A percentile compares a stretch with the other conserved stretches of the same genome.
phyloP scores from a whole-genome alignment of 495 filamentous ascomycete genomes.

The Symbiotaphrina buchneri region DNA sequence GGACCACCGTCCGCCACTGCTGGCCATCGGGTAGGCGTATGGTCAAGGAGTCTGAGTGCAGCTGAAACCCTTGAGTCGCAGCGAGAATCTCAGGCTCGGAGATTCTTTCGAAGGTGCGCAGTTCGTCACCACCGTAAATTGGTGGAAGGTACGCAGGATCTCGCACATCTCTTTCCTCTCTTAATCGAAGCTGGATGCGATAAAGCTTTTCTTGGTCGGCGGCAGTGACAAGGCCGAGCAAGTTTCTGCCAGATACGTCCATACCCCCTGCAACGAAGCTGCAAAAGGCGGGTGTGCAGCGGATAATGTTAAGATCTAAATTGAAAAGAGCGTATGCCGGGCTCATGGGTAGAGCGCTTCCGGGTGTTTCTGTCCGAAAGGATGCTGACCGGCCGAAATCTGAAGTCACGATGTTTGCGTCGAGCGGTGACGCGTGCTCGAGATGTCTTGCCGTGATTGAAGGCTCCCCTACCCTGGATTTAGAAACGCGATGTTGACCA shows the following conservation, averaged over 20 bases:
- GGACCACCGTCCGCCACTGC: constrained; percentile 9
- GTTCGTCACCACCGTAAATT: constrained; percentile 11
- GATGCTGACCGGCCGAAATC: background rate
- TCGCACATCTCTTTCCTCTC: constrained; percentile 13
- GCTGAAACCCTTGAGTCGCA: constrained; percentile 20
- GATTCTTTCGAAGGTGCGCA: constrained; percentile 10
- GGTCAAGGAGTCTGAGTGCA: constrained; percentile 11
- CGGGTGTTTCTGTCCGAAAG: background rate
- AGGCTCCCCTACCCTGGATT: constrained; percentile 1
- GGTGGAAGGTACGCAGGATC: constrained; percentile 19
- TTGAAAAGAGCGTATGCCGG: constrained; percentile 11
- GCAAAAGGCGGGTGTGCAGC: constrained; percentile 13
- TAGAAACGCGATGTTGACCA: constrained; percentile 1
- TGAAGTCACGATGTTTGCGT: constrained; percentile 1
- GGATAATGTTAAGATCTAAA: constrained; percentile 15
- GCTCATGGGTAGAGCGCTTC: constrained; percentile 1
- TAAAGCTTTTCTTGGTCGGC: constrained; percentile 8
- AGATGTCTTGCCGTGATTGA: background rate
- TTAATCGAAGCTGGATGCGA: constrained; percentile 10
- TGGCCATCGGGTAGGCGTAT: constrained; percentile 12
- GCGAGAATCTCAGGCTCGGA: constrained; percentile 21
- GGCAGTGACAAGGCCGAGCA: constrained; percentile 10
- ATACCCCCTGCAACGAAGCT: constrained; percentile 9
- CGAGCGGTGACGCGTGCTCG: constrained; percentile 1
- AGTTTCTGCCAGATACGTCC: constrained; percentile 10